Base-by-base conservation (phyloP, 129 eudicot species). In the Arctium minus region DNA sequence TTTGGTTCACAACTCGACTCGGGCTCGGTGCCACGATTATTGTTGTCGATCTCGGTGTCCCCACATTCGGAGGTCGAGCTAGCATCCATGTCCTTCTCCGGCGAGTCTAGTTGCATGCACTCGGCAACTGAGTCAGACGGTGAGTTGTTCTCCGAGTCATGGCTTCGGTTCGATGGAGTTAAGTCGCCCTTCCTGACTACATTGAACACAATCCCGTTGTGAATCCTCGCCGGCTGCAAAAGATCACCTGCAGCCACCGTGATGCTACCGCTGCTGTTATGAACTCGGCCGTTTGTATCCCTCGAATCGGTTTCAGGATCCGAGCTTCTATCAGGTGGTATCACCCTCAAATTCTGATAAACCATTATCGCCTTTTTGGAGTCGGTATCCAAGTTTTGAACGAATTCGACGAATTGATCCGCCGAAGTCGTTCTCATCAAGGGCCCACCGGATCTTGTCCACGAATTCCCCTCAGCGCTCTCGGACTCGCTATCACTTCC, bases 361-460 rank as follows among this genome's bases (percentile, higher is more conserved):
- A 80, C 89, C 62, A 85, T 72, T 42, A 86, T 13, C 12, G 86
- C 75, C 50, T 77, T 88, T 83, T 85, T 88, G n/a, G 88, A 68
- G 74, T 89, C 98, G 39, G 76, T 36, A 56, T 88, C 97, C 78
- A 96, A 76, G 70, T 83, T 93, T 40, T 93, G 97, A 74, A 96
- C 93, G 62, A 86, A 93, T 64, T 96, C 94, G 6, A 91, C 85
- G 42, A 91, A 93, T 56, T 69, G 78, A 79, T 93, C 93, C 0
- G 98, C 97, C 0, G 99, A 96, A 2, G 96, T 84, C 2, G 99
- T 93, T 88, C 99, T 88, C 99, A 96, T 96, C 70, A 96, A 73
- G 73, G 98, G 99, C 2, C 99, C 99, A 22, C 99, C 97, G 0
- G 94, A 91, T 77, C 97, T 86, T 7, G 98, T 96, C 99, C 99